A percentile compares a stretch with the other conserved stretches of the same genome.
Evolutionary conservation across 2,329 filamentous ascomycete genomes (phyloP).

Genomic region (Trichophyton rubrum): DNA sequence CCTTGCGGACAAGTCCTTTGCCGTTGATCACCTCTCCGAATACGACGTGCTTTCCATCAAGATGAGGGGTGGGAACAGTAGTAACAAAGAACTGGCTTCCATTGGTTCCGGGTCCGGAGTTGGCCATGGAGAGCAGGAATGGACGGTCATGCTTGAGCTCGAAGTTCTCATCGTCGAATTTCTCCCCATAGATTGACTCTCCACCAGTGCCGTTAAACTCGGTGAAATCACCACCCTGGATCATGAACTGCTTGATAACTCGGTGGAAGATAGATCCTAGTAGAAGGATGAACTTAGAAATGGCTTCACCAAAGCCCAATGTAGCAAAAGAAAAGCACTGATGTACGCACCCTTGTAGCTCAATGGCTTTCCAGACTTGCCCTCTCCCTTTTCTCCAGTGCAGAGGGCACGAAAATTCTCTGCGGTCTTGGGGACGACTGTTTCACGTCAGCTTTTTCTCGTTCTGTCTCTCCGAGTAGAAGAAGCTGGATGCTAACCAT

Average conservation of each 20-base stretch:
- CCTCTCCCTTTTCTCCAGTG: conserved; percentile 67
- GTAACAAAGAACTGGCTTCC: conserved; percentile 98
- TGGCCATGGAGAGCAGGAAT: conserved; percentile 94
- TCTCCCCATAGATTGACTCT: conserved; percentile 93
- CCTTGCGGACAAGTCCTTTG: conserved; percentile 78
- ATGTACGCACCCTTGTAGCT: conserved; percentile 60
- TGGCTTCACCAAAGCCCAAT: neutral
- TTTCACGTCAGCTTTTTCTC: neutral
- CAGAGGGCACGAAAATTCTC: conserved; percentile 77
- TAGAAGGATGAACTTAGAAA: neutral
- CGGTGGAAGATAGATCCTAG: conserved; percentile 77
- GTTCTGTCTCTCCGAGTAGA: conserved; percentile 27
- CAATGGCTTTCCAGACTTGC: conserved; percentile 69
- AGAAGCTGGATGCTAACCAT: conserved; percentile 36
- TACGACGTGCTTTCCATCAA: conserved; percentile 94
- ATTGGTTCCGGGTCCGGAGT: conserved; percentile 89
- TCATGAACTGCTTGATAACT: conserved; percentile 98
- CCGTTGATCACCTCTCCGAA: conserved; percentile 90
- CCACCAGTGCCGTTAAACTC: conserved; percentile 87
- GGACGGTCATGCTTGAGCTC: conserved; percentile 80
- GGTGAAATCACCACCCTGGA: conserved; percentile 95
- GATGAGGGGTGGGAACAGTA: conserved; percentile 84
- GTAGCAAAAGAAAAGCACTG: neutral
- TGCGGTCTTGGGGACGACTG: conserved; percentile 66
- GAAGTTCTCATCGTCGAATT: conserved; percentile 97